phyloP scores from a whole-genome alignment of 2,329 filamentous ascomycete genomes.

The Botrytis elliptica region DNA sequence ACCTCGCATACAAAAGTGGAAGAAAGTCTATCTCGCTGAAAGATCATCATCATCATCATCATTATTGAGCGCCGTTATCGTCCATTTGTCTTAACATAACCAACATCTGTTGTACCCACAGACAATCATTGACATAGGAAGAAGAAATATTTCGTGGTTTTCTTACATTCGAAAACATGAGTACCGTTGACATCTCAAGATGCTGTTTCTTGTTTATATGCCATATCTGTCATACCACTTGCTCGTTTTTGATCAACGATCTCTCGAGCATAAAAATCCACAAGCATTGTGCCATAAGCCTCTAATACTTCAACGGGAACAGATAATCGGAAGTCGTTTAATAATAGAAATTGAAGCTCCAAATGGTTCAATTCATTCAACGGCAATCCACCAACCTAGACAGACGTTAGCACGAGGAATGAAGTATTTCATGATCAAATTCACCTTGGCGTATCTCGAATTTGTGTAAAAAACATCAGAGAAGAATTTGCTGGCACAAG shows the following conservation, averaged over 20 bases:
- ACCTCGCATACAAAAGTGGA: constrained; percentile 1
- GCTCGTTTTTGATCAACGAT: constrained; percentile 62
- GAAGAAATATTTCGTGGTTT: background rate
- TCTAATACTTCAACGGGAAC: constrained; percentile 94
- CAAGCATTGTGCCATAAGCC: constrained; percentile 96
- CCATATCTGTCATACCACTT: constrained; percentile 29
- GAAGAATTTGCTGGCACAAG: constrained; percentile 99
- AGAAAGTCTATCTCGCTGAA: constrained; percentile 16
- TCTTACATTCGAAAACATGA: constrained; percentile 13
- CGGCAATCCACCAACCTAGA: constrained; percentile 87
- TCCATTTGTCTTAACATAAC: constrained; percentile 8
- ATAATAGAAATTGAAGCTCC: constrained; percentile 88
- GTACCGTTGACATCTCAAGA: constrained; percentile 11
- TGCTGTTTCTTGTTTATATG: constrained; percentile 30
- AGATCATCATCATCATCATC: background rate
- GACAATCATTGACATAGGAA: constrained; percentile 7
- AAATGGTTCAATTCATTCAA: constrained; percentile 92
- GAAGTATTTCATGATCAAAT: constrained; percentile 2
- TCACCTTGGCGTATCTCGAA: constrained; percentile 97
- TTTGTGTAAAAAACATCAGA: constrained; percentile 99
- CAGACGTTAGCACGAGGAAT: background rate
- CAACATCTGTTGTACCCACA: background rate
- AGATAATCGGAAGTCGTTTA: constrained; percentile 94
- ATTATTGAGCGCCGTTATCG: background rate
- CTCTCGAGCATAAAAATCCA: constrained; percentile 95